Evolutionary conservation across 2,329 filamentous ascomycete genomes (phyloP).

Genomic region (Ilyonectria sp.): DNA sequence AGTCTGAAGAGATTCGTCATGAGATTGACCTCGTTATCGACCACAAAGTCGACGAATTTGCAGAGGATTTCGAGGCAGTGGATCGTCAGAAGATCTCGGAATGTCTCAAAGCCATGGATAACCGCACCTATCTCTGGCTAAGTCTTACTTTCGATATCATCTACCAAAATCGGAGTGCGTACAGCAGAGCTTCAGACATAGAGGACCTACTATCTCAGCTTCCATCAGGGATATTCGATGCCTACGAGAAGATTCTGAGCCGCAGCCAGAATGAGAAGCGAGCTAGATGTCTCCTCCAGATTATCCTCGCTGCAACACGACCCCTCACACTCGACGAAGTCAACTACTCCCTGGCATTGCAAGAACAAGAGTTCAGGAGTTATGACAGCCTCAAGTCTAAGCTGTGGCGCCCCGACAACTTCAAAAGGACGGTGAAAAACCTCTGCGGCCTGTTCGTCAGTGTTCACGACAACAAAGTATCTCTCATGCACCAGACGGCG

Average conservation of each 20-base stretch:
- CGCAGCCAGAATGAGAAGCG: neutral
- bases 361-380: neutral
- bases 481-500: neutral
- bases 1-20: slow-evolving; percentile 44
- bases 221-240: slow-evolving; percentile 41
- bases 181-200: slow-evolving; percentile 25
- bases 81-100: slow-evolving; percentile 40
- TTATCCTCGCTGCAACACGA: neutral
- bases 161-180: slow-evolving; percentile 30
- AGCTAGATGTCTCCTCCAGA: neutral
- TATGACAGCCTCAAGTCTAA: neutral
- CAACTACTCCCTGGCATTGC: neutral
- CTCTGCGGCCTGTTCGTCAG: neutral
- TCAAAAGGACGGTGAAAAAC: neutral
- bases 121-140: slow-evolving; percentile 60
- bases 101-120: slow-evolving; percentile 47
- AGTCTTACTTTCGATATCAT: slow-evolving; percentile 53
- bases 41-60: slow-evolving; percentile 35
- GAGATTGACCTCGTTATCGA: slow-evolving; percentile 54
- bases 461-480: neutral
- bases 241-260: slow-evolving; percentile 46
- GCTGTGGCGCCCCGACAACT: neutral
- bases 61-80: slow-evolving; percentile 31
- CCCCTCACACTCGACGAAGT: neutral
- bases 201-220: slow-evolving; percentile 29